Percentiles rank a stretch among this genome's conserved stretches.
phyloP scores from a whole-genome alignment of 495 filamentous ascomycete species.

The Trichoderma virens region DNA sequence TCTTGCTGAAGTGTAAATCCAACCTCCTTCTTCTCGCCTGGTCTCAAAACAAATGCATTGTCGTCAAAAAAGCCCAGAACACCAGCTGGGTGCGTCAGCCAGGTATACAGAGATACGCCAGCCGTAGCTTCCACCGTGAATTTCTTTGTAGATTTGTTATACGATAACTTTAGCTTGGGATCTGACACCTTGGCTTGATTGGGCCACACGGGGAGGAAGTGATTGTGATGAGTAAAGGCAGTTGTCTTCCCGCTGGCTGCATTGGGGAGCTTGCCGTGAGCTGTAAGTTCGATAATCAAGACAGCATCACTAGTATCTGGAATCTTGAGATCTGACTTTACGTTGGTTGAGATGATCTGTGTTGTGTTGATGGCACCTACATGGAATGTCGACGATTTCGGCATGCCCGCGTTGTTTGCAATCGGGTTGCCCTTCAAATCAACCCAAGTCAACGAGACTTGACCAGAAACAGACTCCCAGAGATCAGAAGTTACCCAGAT shows the following conservation, averaged over 20 bases:
- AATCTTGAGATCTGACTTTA: constrained; percentile 24
- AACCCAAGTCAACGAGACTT: constrained; percentile 22
- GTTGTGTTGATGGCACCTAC: constrained; percentile 59
- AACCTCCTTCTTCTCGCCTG: neutral
- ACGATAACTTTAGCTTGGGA: neutral
- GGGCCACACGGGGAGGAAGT: constrained; percentile 1
- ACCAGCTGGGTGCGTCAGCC: neutral
- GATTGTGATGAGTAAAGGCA: constrained; percentile 15
- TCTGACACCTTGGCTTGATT: neutral
- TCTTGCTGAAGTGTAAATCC: neutral
- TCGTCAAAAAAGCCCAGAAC: constrained; percentile 7
- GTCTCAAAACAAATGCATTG: neutral
- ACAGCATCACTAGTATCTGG: constrained; percentile 39
- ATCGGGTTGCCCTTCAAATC: constrained; percentile 20
- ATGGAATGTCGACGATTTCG: constrained; percentile 29
- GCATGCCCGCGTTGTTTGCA: neutral
- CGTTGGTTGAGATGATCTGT: constrained; percentile 38
- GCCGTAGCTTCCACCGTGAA: constrained; percentile 4
- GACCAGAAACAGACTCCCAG: constrained; percentile 31
- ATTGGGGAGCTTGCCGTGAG: constrained; percentile 48
- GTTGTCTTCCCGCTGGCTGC: constrained; percentile 30
- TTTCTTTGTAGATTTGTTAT: neutral
- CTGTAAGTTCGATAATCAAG: constrained; percentile 48
- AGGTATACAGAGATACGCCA: neutral
- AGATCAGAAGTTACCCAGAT: constrained; percentile 55